These are phyloP conservation scores for Termitomyces sp. DNA, from an alignment of 768 basidiomycete genomes.

Conservation along the genomic window DNA sequence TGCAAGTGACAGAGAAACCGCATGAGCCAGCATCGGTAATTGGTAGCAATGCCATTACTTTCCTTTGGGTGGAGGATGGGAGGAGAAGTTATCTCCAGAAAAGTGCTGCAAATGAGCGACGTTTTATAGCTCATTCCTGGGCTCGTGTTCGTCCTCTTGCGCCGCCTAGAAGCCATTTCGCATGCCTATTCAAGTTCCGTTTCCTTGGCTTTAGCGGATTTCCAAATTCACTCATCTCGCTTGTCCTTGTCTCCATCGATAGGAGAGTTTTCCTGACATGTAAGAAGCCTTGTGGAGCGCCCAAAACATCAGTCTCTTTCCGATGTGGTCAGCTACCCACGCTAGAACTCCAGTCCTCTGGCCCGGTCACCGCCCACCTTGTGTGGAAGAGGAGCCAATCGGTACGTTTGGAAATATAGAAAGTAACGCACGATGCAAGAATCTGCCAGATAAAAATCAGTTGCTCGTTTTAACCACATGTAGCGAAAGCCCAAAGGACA, in stretches of 20 bases:
- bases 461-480: neutral
- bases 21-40: neutral
- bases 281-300: conserved; percentile 8
- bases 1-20: neutral
- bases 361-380: neutral
- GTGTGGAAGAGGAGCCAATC: neutral
- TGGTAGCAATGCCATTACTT: neutral
- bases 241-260: conserved; percentile 18
- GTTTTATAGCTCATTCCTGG: conserved; percentile 1
- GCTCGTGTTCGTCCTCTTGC: conserved; percentile 6
- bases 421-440: neutral
- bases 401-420: neutral
- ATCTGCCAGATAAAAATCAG: conserved; percentile 2
- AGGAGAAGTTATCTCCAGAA: neutral
- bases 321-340: neutral
- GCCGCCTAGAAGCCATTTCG: conserved; percentile 15
- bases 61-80: too few species aligned
- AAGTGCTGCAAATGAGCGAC: neutral
- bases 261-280: conserved; percentile 3
- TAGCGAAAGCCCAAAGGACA: neutral
- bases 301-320: neutral
- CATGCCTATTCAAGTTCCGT: conserved; percentile 11
- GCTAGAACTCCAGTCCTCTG: conserved; percentile 2
- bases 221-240: conserved; percentile 11
- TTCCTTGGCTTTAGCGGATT: conserved; percentile 18